A percentile compares a stretch with the other conserved stretches of the same genome.
phyloP scores from a whole-genome alignment of 2,329 filamentous ascomycete species.

The Colletotrichum nymphaeae region DNA sequence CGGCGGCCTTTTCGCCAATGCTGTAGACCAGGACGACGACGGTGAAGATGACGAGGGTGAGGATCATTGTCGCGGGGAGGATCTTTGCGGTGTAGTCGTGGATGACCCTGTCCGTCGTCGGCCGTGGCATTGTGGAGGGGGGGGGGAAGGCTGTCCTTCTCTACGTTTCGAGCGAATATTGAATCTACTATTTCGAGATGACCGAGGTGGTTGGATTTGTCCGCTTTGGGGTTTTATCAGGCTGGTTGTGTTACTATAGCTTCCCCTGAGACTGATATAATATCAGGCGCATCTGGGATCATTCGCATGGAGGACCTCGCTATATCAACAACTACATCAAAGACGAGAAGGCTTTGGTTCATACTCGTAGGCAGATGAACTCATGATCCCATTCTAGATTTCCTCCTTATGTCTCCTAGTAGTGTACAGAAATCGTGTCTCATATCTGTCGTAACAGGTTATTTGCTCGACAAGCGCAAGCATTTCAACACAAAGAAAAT shows the following conservation, averaged over 20 bases:
- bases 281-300: too few species aligned
- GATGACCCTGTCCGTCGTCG: constrained; percentile 12
- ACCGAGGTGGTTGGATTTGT: not conserved
- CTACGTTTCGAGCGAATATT: not conserved
- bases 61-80: constrained; percentile 15
- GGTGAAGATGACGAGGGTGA: constrained; percentile 24
- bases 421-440: constrained; percentile 23
- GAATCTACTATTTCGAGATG: not conserved
- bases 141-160: not conserved
- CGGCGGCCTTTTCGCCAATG: constrained; percentile 10
- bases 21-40: constrained; percentile 28
- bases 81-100: constrained; percentile 17
- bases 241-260: too few species aligned
- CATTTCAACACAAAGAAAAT: not conserved
- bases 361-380: constrained; percentile 2
- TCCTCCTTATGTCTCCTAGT: not conserved
- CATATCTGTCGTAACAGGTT: not conserved
- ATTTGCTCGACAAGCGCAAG: not conserved
- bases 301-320: not conserved
- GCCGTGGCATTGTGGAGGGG: constrained; percentile 1
- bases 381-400: constrained; percentile 1
- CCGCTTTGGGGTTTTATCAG: not conserved
- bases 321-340: not conserved
- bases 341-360: not conserved
- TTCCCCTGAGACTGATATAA: not conserved